These are phyloP conservation scores for Coniochaeta ligniaria DNA, from an alignment of 2,329 filamentous ascomycete genomes.

Conservation along the genomic window DNA sequence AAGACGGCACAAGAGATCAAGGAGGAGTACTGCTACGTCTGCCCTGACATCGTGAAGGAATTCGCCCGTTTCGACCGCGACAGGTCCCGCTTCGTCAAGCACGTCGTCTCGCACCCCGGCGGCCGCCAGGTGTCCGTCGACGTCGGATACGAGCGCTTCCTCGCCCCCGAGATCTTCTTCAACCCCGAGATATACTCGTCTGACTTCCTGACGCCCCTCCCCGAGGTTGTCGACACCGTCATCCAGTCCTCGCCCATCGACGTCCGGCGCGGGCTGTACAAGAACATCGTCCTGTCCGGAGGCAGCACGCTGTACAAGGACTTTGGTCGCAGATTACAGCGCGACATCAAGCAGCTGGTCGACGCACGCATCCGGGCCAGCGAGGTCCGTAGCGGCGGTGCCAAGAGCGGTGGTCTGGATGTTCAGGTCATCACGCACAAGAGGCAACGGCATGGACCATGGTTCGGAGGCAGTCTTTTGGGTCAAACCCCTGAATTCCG, in stretches of 20 bases:
- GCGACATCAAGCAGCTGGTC: slow-evolving; percentile 93
- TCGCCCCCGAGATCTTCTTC: slow-evolving; percentile 99
- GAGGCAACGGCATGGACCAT: slow-evolving; percentile 92
- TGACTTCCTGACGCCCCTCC: slow-evolving; percentile 93
- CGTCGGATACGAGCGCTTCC: slow-evolving; percentile 94
- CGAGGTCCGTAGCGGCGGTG: slow-evolving; percentile 84
- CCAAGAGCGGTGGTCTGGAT: slow-evolving; percentile 87
- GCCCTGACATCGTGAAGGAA: slow-evolving; percentile 97
- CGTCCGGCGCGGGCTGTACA: slow-evolving; percentile 93
- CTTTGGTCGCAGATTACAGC: slow-evolving; percentile 90
- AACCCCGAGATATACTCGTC: slow-evolving; percentile 99
- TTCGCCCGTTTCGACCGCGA: slow-evolving; percentile 92
- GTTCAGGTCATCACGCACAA: slow-evolving; percentile 98
- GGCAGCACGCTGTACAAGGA: slow-evolving; percentile 98
- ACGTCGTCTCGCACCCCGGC: slow-evolving; percentile 78
- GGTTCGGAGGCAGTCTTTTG: slow-evolving; percentile 95
- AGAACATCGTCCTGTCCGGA: slow-evolving; percentile 98
- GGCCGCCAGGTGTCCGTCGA: slow-evolving; percentile 82
- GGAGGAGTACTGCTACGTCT: slow-evolving; percentile 98
- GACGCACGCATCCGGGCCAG: slow-evolving; percentile 89
- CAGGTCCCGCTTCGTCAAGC: slow-evolving; percentile 82
- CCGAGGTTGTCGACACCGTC: slow-evolving; percentile 88
- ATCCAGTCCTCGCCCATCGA: slow-evolving; percentile 98
- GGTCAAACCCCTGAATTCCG: slow-evolving; percentile 97
- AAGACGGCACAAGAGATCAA: slow-evolving; percentile 98